Percentiles rank a stretch among this genome's conserved stretches.
phyloP scores from a whole-genome alignment of 768 basidiomycete genomes.

The Infundibulicybe gibba region DNA sequence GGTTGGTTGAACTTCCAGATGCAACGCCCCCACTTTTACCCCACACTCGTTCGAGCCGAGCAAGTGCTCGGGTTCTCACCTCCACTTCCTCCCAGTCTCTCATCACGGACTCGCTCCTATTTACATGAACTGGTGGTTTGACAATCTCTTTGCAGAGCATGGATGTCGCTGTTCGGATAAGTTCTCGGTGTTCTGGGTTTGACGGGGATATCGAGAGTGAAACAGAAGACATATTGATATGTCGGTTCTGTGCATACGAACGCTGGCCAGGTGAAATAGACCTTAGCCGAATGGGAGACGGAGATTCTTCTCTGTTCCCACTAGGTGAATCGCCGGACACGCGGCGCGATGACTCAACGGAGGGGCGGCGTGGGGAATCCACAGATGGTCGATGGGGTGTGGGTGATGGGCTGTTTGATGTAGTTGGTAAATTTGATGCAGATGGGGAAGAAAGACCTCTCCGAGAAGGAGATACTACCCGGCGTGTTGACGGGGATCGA shows the following conservation, averaged over 20 bases:
- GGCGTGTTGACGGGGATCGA: conserved; percentile 37
- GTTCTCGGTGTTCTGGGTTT: conserved; percentile 60
- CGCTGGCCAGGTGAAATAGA: conserved; percentile 44
- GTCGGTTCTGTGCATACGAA: conserved; percentile 49
- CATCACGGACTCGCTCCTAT: conserved; percentile 41
- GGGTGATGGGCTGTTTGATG: conserved; percentile 27
- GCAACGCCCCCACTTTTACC: conserved; percentile 48
- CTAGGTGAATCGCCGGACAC: conserved; percentile 22
- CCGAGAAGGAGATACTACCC: conserved; percentile 35
- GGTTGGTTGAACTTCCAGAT: conserved; percentile 37
- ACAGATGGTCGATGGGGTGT: conserved; percentile 32
- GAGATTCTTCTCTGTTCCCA: conserved; percentile 32
- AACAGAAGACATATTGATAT: conserved; percentile 56
- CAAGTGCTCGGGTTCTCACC: conserved; percentile 53
- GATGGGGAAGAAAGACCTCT: conserved; percentile 47
- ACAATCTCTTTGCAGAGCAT: conserved; percentile 65
- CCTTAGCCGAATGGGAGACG: conserved; percentile 41
- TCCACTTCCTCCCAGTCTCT: conserved; percentile 79
- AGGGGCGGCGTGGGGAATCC: conserved; percentile 32
- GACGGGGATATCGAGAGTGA: conserved; percentile 41
- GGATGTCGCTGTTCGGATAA: conserved; percentile 61
- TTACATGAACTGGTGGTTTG: conserved; percentile 55
- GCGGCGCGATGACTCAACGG: conserved; percentile 29
- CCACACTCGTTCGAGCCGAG: conserved; percentile 75
- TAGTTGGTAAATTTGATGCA: conserved; percentile 46